Conservation (phyloP, 129 eudicot species). For the carrot (Daucus carota) region DH1_v3.0 NC_030389.2:26611501-26612000, state of each 20-base stretch:
- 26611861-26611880: background rate
- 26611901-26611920: background rate
- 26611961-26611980: background rate
- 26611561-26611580: background rate
- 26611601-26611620: background rate
- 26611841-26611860: background rate
- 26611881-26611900: background rate
- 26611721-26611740: background rate
- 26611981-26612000: too few species aligned
- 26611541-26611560: background rate
- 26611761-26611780: background rate
- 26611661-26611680: background rate
- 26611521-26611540: constrained; percentile 62
- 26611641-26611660: background rate
- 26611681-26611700: background rate
- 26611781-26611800: background rate
- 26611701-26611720: background rate
- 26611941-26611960: too few species aligned
- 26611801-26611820: too few species aligned
- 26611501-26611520: constrained; percentile 63
- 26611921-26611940: too few species aligned
- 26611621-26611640: too few species aligned
- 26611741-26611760: background rate
- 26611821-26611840: background rate
- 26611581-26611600: background rate